These are phyloP conservation scores for Tulasnella sp. DNA, from an alignment of 768 basidiomycete genomes.

Conservation along the genomic window DNA sequence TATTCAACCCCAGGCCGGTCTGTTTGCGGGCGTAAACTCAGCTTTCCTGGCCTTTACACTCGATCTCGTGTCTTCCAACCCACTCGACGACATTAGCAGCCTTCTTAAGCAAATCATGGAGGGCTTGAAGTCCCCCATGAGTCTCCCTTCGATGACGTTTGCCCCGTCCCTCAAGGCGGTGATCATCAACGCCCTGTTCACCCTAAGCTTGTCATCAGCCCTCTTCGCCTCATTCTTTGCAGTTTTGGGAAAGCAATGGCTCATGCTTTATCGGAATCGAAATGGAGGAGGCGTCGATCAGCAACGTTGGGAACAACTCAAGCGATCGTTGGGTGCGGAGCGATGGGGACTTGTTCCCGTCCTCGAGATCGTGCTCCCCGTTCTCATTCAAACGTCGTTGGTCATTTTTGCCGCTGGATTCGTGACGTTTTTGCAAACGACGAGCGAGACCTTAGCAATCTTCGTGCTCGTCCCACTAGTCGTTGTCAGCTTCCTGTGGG, in stretches of 20 bases:
- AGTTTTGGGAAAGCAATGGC: not conserved
- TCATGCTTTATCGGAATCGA: not conserved
- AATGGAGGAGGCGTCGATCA: not conserved
- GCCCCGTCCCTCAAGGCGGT: not conserved
- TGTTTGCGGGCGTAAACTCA: conserved; percentile 1
- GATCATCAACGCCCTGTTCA: not conserved
- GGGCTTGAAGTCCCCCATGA: not conserved
- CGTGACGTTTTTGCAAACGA: not conserved
- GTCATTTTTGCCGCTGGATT: not conserved
- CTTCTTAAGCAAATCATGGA: not conserved
- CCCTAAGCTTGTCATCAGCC: not conserved
- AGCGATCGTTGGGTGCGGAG: not conserved
- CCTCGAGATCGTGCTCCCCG: not conserved
- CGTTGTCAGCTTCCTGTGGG: not conserved
- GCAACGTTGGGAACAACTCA: not conserved
- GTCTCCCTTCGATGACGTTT: not conserved
- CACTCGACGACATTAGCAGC: not conserved
- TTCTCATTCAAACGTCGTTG: not conserved
- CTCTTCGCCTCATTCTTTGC: not conserved
- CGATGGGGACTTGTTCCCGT: not conserved
- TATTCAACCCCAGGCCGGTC: not conserved
- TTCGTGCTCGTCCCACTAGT: not conserved
- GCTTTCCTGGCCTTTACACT: not conserved
- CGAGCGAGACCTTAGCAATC: not conserved
- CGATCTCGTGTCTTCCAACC: not conserved